phyloP scores from a whole-genome alignment of 257 asterid species.

The Euphrasia confusa region DNA sequence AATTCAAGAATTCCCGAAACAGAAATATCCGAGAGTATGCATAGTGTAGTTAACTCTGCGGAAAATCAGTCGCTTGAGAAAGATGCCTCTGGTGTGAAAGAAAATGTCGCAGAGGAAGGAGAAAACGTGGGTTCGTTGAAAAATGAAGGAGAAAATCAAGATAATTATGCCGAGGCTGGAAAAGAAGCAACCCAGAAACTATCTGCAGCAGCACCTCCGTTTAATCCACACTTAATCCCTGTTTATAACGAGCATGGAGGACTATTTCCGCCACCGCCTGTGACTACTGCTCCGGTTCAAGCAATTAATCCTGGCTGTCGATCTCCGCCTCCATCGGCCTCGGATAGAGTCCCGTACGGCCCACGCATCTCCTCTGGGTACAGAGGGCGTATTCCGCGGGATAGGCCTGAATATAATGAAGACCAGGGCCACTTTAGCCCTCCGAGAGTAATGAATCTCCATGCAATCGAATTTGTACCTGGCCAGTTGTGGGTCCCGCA shows the following conservation, averaged over 20 bases:
- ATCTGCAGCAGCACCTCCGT: conserved; percentile 86
- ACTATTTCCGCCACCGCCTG: conserved; percentile 58
- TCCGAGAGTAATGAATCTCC: conserved; percentile 68
- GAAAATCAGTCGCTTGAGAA: conserved; percentile 32
- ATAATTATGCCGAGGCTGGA: conserved; percentile 41
- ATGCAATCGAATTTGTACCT: conserved; percentile 73
- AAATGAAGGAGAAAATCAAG: conserved; percentile 46
- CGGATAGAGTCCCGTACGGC: conserved; percentile 57
- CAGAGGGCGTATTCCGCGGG: conserved; percentile 25
- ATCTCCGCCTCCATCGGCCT: conserved; percentile 72
- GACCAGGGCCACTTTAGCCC: conserved; percentile 19
- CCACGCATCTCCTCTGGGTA: conserved; percentile 65
- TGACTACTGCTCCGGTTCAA: conserved; percentile 50
- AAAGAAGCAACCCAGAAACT: conserved; percentile 64
- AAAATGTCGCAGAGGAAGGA: conserved; percentile 23
- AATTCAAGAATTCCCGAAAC: conserved; percentile 18
- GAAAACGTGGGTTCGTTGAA: conserved; percentile 17
- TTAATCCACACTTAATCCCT: conserved; percentile 51
- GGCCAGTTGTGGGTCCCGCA: conserved; percentile 67
- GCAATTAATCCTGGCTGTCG: conserved; percentile 60
- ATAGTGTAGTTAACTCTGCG: conserved; percentile 18
- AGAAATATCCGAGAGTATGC: conserved; percentile 23
- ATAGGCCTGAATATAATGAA: not conserved
- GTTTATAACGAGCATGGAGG: conserved; percentile 68
- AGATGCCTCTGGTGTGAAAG: conserved; percentile 28